phyloP scores from a whole-genome alignment of 164 flowering plant genomes.

The Sedum album region DNA sequence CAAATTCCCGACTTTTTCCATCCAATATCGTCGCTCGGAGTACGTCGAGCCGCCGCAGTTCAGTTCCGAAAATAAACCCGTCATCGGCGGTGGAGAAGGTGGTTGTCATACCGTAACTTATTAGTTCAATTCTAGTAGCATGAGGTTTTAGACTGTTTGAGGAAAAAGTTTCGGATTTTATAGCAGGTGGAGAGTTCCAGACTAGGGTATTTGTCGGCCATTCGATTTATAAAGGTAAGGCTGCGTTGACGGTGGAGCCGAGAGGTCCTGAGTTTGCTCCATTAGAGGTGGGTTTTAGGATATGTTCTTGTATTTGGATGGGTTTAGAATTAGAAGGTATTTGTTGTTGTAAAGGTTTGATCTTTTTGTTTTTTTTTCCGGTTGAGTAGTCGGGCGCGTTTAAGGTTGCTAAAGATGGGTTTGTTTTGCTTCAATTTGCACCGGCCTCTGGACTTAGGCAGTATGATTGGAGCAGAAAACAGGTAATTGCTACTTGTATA shows the following conservation, averaged over 20 bases:
- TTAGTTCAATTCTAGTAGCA: neutral
- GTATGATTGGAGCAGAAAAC: slow-evolving; percentile 92
- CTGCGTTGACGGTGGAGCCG: slow-evolving; percentile 78
- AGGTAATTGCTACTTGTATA: slow-evolving; percentile 30
- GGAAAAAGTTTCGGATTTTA: neutral
- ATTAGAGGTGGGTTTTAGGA: slow-evolving; percentile 52
- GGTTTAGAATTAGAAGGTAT: neutral
- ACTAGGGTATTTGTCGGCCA: slow-evolving; percentile 70
- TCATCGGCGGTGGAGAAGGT: neutral
- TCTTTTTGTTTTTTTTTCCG: slow-evolving; percentile 1
- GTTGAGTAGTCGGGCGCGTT: slow-evolving; percentile 86
- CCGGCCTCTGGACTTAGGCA: slow-evolving; percentile 71
- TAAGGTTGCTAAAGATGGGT: slow-evolving; percentile 72
- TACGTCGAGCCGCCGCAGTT: slow-evolving; percentile 30
- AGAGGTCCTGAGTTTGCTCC: slow-evolving; percentile 64
- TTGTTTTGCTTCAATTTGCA: slow-evolving; percentile 77
- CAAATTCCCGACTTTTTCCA: slow-evolving; percentile 8
- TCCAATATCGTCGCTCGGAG: slow-evolving; percentile 36
- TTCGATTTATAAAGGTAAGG: slow-evolving; percentile 86
- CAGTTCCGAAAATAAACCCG: slow-evolving; percentile 6
- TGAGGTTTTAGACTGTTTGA: neutral
- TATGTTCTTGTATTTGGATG: neutral
- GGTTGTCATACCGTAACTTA: neutral
- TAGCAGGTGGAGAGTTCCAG: slow-evolving; percentile 21
- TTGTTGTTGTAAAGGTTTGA: neutral